Conservation (phyloP, 2,329 filamentous ascomycete genomes). For the Stemphylium vesicarium region DNA sequence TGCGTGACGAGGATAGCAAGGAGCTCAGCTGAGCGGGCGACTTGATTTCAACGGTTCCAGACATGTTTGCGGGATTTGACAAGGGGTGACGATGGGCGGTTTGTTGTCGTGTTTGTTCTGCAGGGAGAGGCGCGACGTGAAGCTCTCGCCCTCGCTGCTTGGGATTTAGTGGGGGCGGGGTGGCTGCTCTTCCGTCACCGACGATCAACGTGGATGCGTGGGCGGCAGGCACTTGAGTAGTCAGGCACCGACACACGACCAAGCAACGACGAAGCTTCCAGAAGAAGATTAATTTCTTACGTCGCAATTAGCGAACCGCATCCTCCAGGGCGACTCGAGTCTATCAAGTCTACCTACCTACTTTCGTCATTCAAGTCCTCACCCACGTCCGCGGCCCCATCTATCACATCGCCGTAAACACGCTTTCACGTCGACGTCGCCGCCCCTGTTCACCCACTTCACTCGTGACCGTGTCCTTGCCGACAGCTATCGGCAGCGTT, state of each 20-base stretch:
- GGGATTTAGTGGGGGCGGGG: constrained; percentile 29
- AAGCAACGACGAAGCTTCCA: constrained; percentile 33
- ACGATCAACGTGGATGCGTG: constrained; percentile 9
- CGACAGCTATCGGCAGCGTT: background rate
- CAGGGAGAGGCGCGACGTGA: constrained; percentile 25
- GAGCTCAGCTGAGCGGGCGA: constrained; percentile 50
- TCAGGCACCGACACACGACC: constrained; percentile 26
- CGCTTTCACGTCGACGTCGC: too few relatives aligned
- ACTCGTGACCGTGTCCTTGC: background rate
- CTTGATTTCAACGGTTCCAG: constrained; percentile 52
- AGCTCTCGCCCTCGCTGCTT: constrained; percentile 4
- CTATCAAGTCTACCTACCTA: too few relatives aligned
- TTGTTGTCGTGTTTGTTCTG: constrained; percentile 6
- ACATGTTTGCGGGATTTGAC: constrained; percentile 46
- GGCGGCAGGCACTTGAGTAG: background rate
- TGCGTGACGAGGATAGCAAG: constrained; percentile 74
- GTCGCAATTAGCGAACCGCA: background rate
- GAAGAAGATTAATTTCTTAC: constrained; percentile 15
- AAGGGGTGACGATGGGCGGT: constrained; percentile 4
- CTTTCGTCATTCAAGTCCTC: too few relatives aligned
- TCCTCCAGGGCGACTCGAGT: too few relatives aligned
- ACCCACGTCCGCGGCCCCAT: too few relatives aligned
- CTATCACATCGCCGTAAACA: too few relatives aligned
- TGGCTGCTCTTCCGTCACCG: constrained; percentile 21
- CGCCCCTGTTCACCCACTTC: background rate